phyloP scores from a whole-genome alignment of 2,329 filamentous ascomycete genomes.

The Ceratocystis eucalypticola region DNA sequence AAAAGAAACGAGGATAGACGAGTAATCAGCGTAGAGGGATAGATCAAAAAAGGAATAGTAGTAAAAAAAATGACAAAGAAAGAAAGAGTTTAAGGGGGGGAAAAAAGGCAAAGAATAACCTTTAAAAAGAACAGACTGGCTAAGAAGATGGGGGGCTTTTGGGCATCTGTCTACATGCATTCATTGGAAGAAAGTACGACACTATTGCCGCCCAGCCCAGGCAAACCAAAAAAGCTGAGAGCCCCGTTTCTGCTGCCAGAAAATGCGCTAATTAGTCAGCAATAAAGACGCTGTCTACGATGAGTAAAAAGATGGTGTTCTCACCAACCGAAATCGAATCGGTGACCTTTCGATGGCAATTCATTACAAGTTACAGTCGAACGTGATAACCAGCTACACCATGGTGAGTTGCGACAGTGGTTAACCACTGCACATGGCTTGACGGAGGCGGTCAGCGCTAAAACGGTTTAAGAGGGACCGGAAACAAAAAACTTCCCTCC shows the following conservation, averaged over 20 bases:
- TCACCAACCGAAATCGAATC: not conserved
- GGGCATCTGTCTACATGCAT: too few relatives aligned
- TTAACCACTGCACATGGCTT: constrained; percentile 4
- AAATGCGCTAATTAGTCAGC: not conserved
- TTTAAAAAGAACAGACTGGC: too few relatives aligned
- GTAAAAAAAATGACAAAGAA: not conserved
- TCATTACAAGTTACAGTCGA: too few relatives aligned
- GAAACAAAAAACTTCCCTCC: too few relatives aligned
- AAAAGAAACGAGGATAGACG: not conserved
- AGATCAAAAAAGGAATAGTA: not conserved
- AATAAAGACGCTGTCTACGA: not conserved
- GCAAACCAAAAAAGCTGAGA: too few relatives aligned
- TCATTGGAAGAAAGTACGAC: too few relatives aligned
- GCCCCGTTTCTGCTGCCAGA: too few relatives aligned
- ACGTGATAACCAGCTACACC: not conserved
- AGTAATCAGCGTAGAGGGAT: not conserved
- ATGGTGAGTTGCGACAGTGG: not conserved
- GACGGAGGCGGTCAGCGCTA: not conserved
- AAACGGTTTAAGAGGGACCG: too few relatives aligned
- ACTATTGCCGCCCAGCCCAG: too few relatives aligned
- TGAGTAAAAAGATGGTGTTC: not conserved
- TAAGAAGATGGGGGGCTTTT: too few relatives aligned
- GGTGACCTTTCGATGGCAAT: too few relatives aligned
- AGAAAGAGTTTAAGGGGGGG: not conserved
- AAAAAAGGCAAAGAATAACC: too few relatives aligned